phyloP scores from a whole-genome alignment of 768 basidiomycete species.

The Auricularia sp. region DNA sequence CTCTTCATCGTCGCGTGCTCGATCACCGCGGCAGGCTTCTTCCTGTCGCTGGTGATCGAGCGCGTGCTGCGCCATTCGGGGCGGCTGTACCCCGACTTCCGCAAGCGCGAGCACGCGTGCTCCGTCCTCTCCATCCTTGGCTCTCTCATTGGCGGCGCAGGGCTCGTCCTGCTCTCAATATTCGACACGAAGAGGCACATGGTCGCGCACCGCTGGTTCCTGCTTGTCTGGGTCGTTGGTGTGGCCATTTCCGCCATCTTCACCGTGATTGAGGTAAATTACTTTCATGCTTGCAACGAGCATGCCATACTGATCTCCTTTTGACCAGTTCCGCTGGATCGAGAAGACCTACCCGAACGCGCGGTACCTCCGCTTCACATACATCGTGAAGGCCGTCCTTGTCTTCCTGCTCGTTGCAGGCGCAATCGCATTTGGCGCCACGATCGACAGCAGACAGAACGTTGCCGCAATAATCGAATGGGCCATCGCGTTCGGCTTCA shows the following conservation, averaged over 20 bases:
- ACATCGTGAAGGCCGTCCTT: slow-evolving; percentile 52
- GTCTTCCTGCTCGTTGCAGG: slow-evolving; percentile 46
- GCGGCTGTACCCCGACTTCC: slow-evolving; percentile 40
- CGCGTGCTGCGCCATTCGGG: slow-evolving; percentile 56
- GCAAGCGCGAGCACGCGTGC: slow-evolving; percentile 44
- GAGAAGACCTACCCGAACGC: slow-evolving; percentile 16
- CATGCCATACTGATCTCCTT: neutral
- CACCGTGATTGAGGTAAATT: slow-evolving; percentile 44
- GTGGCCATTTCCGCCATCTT: slow-evolving; percentile 69
- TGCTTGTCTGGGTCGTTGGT: slow-evolving; percentile 65
- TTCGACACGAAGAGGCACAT: slow-evolving; percentile 56
- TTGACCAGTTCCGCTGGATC: slow-evolving; percentile 2
- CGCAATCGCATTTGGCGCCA: slow-evolving; percentile 52
- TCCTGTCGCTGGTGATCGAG: slow-evolving; percentile 51
- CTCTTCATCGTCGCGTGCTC: slow-evolving; percentile 59
- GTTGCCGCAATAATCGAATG: slow-evolving; percentile 59
- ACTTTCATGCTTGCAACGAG: slow-evolving; percentile 14
- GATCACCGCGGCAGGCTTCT: slow-evolving; percentile 53
- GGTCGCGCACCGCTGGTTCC: slow-evolving; percentile 47
- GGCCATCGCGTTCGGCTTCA: slow-evolving; percentile 62
- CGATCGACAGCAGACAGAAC: slow-evolving; percentile 34
- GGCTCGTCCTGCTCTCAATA: slow-evolving; percentile 58
- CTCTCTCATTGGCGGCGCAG: slow-evolving; percentile 50
- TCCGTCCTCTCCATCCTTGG: slow-evolving; percentile 48
- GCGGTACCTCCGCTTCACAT: slow-evolving; percentile 40